Evolutionary conservation across 2,329 filamentous ascomycete species (phyloP).

Genomic region (Colletotrichum trifolii): DNA sequence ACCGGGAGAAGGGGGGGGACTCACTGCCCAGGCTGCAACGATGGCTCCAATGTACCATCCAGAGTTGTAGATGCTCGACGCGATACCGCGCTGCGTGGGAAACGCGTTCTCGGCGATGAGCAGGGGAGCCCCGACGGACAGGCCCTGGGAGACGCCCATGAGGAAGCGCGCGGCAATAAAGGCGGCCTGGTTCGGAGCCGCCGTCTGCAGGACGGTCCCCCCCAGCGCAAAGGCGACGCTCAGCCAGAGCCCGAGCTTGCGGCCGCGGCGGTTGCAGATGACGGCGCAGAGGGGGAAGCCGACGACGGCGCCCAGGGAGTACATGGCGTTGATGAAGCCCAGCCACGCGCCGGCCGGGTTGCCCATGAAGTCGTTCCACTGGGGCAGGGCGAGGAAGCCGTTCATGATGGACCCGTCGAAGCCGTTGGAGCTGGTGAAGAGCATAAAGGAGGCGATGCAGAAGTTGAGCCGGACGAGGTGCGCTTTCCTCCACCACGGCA

Average conservation of each 20-base stretch:
- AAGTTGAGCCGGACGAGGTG: conserved; percentile 33
- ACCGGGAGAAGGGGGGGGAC: background rate
- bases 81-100: conserved; percentile 40
- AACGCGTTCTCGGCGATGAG: conserved; percentile 48
- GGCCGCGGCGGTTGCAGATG: conserved; percentile 38
- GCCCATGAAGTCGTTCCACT: conserved; percentile 30
- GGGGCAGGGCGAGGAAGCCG: conserved; percentile 25
- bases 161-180: conserved; percentile 48
- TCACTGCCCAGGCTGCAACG: conserved; percentile 41
- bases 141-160: conserved; percentile 46
- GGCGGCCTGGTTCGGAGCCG: conserved; percentile 38
- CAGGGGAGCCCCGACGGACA: conserved; percentile 44
- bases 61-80: conserved; percentile 22
- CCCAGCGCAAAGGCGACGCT: conserved; percentile 5
- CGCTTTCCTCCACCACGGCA: conserved; percentile 27
- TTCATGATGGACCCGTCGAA: conserved; percentile 37
- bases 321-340: conserved; percentile 40
- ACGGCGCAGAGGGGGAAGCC: conserved; percentile 48
- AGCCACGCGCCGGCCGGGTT: conserved; percentile 25
- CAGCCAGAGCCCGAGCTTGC: conserved; percentile 29
- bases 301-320: conserved; percentile 51
- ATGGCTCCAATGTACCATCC: conserved; percentile 40
- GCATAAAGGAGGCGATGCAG: conserved; percentile 27
- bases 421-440: conserved; percentile 30
- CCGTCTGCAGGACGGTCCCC: conserved; percentile 41